Base-by-base conservation (phyloP, 2,329 filamentous ascomycete species). In the Dendryphion nanum region DNA sequence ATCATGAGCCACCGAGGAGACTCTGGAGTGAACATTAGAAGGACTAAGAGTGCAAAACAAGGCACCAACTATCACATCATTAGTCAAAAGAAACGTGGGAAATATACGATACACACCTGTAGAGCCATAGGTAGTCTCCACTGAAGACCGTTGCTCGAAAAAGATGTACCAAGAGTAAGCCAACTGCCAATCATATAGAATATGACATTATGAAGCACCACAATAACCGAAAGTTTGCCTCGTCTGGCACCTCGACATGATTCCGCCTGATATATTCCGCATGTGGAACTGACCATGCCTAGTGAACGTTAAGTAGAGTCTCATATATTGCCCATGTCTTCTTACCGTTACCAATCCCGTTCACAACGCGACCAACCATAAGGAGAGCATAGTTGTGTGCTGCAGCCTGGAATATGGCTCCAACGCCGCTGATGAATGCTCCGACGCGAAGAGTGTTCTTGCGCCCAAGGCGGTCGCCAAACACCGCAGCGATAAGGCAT, bases 1-100 rank as follows among this genome's bases (percentile, higher is more conserved):
- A 71, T 70, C 30, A 79, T 67, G 19, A 81, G 57, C 73, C 74
- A 81, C 17, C 77, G 66, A 4, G 77, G 77, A 1, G 70, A 75
- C 40, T 81, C 77, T 0, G 77, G 77, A 38, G 61, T 61, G 28
- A 26, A 26, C 23, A 26, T 26, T 26, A 73, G 55, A 21, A 72
- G 64, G 3, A 57, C 37, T 5, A 72, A 56, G 35, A 71, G 61
- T 55, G 45, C 51, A 13, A 53, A 46, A 15, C 59, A 62, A 3
- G 68, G 71, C 8, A 69, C 38, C 21, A 68, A 55, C 44, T 76
- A 71, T 1, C 45, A 1, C 71, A 30, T 14, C 19, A 19, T 40
- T 17, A 40, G 37, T 13, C 23, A 26, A 24, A 18, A 6, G 5
- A 18, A 14, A 15, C 16, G 4, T 7, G 7, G 12, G 7, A 28